Conservation (phyloP, 345 rosid genomes). For the Conringia planisiliqua region DNA sequence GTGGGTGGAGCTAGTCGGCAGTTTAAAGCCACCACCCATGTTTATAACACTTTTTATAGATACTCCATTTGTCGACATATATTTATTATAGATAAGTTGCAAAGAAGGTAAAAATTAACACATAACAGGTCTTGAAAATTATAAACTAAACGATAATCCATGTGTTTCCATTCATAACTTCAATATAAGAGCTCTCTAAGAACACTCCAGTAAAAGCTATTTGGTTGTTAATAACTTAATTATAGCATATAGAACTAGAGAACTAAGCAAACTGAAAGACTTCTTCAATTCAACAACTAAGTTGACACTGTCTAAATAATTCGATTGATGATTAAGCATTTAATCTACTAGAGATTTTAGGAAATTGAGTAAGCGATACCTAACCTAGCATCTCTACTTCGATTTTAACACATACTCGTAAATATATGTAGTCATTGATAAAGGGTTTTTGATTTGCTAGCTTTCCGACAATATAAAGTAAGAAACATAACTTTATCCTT, state of each 20-base stretch:
- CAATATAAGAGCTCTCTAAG: neutral
- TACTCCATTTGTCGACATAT: neutral
- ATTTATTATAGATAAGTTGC: neutral
- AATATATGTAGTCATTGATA: neutral
- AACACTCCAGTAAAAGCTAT: neutral
- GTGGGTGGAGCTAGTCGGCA: neutral
- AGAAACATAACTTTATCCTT: neutral
- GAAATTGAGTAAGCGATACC: neutral
- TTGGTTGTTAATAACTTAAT: neutral
- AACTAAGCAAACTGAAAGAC: neutral
- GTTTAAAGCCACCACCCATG: neutral
- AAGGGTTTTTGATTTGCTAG: neutral
- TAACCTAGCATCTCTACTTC: neutral
- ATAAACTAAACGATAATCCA: neutral
- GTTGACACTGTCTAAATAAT: neutral
- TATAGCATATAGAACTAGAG: neutral
- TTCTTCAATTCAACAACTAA: neutral
- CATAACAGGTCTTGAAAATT: neutral
- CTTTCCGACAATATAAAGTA: neutral
- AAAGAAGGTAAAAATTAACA: neutral
- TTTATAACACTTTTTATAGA: neutral
- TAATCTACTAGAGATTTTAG: neutral
- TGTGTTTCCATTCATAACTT: neutral
- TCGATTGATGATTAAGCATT: neutral
- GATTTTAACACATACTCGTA: neutral